These are phyloP conservation scores for Globisporangium ultimum DNA, from an alignment of 352 stramenopile genomes.

Conservation along the genomic window DNA sequence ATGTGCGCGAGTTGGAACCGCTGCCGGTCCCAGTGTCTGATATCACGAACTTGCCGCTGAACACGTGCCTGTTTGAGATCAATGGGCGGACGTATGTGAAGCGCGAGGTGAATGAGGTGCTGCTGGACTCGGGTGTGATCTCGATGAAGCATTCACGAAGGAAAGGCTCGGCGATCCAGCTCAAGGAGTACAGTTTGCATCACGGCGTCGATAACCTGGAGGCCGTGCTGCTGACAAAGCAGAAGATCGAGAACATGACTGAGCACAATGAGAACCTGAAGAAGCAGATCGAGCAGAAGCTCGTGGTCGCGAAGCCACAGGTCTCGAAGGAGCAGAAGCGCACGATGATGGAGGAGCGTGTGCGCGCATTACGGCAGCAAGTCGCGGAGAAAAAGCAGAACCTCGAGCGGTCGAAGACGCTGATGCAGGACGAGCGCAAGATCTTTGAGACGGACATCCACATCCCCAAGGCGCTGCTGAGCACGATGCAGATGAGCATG, in stretches of 20 bases:
- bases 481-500: conserved; percentile 79
- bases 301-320: conserved; percentile 32
- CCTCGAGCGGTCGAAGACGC: conserved; percentile 45
- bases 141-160: conserved; percentile 61
- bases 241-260: conserved; percentile 47
- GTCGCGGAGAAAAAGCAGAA: conserved; percentile 57
- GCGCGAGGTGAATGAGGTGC: conserved; percentile 61
- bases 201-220: conserved; percentile 71
- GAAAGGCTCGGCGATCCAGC: conserved; percentile 70
- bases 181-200: conserved; percentile 78
- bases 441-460: conserved; percentile 81
- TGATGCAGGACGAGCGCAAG: conserved; percentile 72
- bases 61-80: conserved; percentile 82
- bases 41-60: conserved; percentile 68
- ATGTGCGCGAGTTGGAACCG: conserved; percentile 62
- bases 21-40: conserved; percentile 58
- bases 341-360: conserved; percentile 40
- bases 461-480: conserved; percentile 71
- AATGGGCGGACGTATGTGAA: conserved; percentile 62
- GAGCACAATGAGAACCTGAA: conserved; percentile 41
- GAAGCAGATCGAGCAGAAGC: conserved; percentile 45
- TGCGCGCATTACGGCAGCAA: conserved; percentile 41
- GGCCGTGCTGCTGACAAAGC: conserved; percentile 38
- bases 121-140: conserved; percentile 66
- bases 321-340: conserved; percentile 52